Evolutionary conservation across 345 rosid genomes (phyloP).

Genomic region (Gossypium anomalum): DNA sequence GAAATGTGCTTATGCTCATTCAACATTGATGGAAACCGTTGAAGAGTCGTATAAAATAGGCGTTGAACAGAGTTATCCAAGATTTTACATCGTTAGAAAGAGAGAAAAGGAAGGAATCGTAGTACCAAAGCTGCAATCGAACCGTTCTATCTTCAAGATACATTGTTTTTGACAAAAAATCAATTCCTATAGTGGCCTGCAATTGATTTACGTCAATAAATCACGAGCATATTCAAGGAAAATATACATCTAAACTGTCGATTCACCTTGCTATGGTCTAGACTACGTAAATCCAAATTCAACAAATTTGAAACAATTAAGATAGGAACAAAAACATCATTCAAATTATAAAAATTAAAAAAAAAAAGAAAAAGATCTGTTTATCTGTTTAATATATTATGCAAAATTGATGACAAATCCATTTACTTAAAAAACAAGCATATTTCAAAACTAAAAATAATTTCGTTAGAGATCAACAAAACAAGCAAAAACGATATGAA

Average conservation of each 20-base stretch:
- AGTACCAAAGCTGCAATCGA: constrained; percentile 89
- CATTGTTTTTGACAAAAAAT: constrained; percentile 90
- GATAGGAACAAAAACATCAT: not conserved
- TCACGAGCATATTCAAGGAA: not conserved
- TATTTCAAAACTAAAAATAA: not conserved
- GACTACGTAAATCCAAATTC: not conserved
- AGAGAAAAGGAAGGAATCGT: not conserved
- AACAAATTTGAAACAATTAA: not conserved
- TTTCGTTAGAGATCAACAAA: not conserved
- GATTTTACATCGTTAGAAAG: not conserved
- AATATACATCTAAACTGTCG: not conserved
- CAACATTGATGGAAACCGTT: not conserved
- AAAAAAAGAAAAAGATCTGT: not conserved
- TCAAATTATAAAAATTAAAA: too few relatives aligned
- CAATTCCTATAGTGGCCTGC: constrained; percentile 94
- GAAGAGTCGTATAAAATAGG: not conserved
- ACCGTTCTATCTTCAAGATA: constrained; percentile 90
- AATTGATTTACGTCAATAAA: constrained; percentile 5
- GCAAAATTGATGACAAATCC: not conserved
- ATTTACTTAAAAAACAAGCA: not conserved
- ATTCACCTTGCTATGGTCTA: not conserved
- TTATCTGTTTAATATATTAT: not conserved
- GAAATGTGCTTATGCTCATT: not conserved
- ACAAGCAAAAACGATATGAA: not conserved
- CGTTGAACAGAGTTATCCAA: not conserved